Evolutionary conservation across 768 basidiomycete species (phyloP).

Genomic region (Lyophyllum semitale): DNA sequence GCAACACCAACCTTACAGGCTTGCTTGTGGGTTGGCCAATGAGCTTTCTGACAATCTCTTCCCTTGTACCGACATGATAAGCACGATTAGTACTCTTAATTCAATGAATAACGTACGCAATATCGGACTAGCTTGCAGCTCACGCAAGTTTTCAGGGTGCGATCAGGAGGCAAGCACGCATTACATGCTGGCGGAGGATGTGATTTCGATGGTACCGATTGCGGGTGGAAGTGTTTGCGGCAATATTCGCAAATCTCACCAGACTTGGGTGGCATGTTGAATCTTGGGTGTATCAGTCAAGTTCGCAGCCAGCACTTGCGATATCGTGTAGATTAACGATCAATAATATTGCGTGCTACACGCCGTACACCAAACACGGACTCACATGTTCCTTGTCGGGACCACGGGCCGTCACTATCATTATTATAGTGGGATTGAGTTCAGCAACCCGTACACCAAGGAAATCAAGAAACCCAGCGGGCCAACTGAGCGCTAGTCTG

Average conservation of each 20-base stretch:
- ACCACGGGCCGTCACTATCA: too few relatives aligned
- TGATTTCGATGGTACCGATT: neutral
- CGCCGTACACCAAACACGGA: too few relatives aligned
- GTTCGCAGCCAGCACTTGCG: too few relatives aligned
- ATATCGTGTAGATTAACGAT: too few relatives aligned
- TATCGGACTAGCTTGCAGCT: neutral
- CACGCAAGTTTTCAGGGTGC: neutral
- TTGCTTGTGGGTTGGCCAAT: neutral
- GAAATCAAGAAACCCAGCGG: too few relatives aligned
- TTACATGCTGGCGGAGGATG: neutral
- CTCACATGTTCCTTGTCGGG: too few relatives aligned
- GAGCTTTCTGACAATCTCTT: neutral
- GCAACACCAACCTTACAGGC: neutral
- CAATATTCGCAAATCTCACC: neutral
- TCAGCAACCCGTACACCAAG: too few relatives aligned
- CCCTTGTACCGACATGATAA: neutral
- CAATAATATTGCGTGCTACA: too few relatives aligned
- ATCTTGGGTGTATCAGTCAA: too few relatives aligned
- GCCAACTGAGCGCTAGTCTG: too few relatives aligned
- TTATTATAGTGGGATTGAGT: too few relatives aligned
- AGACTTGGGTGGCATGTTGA: neutral
- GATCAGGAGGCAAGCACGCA: neutral
- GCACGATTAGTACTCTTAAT: neutral
- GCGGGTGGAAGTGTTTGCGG: neutral
- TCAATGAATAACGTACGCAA: neutral